Conservation (phyloP, 768 basidiomycete species). For the Serendipita sp. region DNA sequence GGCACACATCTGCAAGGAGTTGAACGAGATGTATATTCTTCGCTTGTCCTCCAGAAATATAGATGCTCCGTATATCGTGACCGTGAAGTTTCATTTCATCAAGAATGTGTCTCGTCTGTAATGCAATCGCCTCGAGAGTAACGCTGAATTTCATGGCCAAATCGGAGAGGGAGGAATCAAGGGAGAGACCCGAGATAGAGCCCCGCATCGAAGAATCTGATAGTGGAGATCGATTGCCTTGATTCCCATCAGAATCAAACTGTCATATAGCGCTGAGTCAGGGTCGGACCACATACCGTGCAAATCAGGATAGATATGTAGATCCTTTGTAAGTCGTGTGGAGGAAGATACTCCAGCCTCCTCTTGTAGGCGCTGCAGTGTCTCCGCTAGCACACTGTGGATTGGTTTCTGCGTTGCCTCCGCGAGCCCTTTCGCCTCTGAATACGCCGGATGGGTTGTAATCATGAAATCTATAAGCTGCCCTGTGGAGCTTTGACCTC, state of each 20-base stretch:
- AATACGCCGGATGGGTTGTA: slow-evolving; percentile 77
- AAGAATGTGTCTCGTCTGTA: slow-evolving; percentile 89
- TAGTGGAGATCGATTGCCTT: slow-evolving; percentile 90
- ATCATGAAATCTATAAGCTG: slow-evolving; percentile 94
- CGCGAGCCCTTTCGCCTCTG: slow-evolving; percentile 46
- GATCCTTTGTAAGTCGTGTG: slow-evolving; percentile 74
- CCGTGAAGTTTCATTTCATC: slow-evolving; percentile 79
- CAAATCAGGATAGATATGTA: slow-evolving; percentile 92
- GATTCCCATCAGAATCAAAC: background rate
- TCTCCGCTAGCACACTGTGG: slow-evolving; percentile 48
- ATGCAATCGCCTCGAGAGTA: slow-evolving; percentile 81
- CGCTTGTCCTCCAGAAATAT: slow-evolving; percentile 87
- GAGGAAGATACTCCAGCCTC: slow-evolving; percentile 43
- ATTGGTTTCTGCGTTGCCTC: slow-evolving; percentile 26
- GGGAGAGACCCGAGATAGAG: slow-evolving; percentile 65
- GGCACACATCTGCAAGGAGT: slow-evolving; percentile 73
- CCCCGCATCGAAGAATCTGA: slow-evolving; percentile 94
- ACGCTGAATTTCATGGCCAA: slow-evolving; percentile 83
- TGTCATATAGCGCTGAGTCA: background rate
- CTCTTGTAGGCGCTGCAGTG: slow-evolving; percentile 47
- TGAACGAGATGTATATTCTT: slow-evolving; percentile 81
- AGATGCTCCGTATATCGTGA: slow-evolving; percentile 67
- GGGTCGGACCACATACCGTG: slow-evolving; percentile 40
- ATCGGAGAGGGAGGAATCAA: slow-evolving; percentile 60
- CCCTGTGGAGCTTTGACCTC: slow-evolving; percentile 97